A percentile compares a stretch with the other conserved stretches of the same genome.
Conservation (phyloP, 257 asterid genomes). For the Hygrophila difformis region DNA sequence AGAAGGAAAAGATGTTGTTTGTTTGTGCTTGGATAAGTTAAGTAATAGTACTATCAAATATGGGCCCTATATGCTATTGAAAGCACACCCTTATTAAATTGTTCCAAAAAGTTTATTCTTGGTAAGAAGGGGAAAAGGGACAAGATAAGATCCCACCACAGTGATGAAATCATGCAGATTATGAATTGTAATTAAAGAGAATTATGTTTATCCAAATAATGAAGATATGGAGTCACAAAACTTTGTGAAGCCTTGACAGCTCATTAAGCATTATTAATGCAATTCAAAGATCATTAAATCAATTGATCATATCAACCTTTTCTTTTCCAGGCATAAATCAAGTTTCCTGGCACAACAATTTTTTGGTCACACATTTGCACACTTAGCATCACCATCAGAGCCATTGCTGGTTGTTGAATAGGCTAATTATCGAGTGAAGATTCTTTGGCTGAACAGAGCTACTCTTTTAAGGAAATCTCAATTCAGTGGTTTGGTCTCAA, state of each 20-base stretch:
- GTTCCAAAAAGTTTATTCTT: conserved; percentile 11
- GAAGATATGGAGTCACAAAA: conserved; percentile 3
- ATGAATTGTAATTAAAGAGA: neutral
- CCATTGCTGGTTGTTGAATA: conserved; percentile 5
- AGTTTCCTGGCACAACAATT: neutral
- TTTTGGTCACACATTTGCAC: too few species aligned
- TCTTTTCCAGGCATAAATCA: conserved; percentile 11
- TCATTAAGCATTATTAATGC: conserved; percentile 8
- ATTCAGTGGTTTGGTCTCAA: conserved; percentile 3
- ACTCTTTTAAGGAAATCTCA: neutral
- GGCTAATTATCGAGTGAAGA: neutral
- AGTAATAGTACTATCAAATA: conserved; percentile 3
- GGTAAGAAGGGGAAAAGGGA: conserved; percentile 12
- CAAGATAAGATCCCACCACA: conserved; percentile 15
- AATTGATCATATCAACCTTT: neutral
- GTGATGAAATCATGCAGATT: conserved; percentile 12
- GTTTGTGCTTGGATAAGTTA: conserved; percentile 1
- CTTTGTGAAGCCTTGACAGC: neutral
- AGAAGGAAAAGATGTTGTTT: conserved; percentile 7
- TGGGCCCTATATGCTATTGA: conserved; percentile 7
- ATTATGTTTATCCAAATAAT: conserved; percentile 7
- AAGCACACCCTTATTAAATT: neutral
- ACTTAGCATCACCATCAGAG: neutral
- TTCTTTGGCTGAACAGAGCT: neutral
- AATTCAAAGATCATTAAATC: conserved; percentile 15